Evolutionary conservation across 1,284 basidiomycete species (phyloP), one percentile per base, ranked within the genome.

Genomic region (Sanguinoderma infundibulare): DNA sequence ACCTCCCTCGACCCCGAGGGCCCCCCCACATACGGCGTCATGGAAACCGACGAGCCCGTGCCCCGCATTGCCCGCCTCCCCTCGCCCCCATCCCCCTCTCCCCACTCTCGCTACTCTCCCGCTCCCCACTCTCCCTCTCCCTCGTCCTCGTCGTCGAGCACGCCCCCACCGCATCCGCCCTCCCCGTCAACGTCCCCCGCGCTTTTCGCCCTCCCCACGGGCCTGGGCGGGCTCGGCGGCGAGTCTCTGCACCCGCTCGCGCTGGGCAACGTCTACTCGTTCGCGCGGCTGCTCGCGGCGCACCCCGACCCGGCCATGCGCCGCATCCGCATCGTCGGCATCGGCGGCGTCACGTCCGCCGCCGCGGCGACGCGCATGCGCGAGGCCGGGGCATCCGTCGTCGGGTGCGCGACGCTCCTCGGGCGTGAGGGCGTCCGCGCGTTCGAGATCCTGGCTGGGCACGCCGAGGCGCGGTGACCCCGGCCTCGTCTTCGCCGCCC

Each of bases 391-490:
- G 92, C 92, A 10, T 74, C 75, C 40, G 83, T 87, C 1, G 87
- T 94, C 14, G 92, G 83, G 7, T 87, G 87, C 71, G 92, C 92
- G 20, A 93, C 91, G 5, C 73, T 89, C 28, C 78, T 94, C 40
- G 92, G 91, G 1, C 79, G 79, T 58, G 76, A 87, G 59, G 92
- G 92, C 0, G 80, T 90, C 2, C 73, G 72, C 39, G 87, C 86
- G 7, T 94, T 94, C 68, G 81, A 87, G 71, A 65, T 68, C 51
- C 39, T 67, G 55, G 55, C 65, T 26, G 66, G 61, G n/a, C 59
- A 53, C 54, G 42, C 54, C 49, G 49, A 51, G 49, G 50, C 52
- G n/a, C n/a, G n/a, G 53, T 59, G 40, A 57, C 46, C 28, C 28
- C 14, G 28, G 12, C 17, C 30, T 10, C 47, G 28, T n/a, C 14